Conservation (phyloP, 768 basidiomycete genomes). For the Lentinula raphanica region DNA sequence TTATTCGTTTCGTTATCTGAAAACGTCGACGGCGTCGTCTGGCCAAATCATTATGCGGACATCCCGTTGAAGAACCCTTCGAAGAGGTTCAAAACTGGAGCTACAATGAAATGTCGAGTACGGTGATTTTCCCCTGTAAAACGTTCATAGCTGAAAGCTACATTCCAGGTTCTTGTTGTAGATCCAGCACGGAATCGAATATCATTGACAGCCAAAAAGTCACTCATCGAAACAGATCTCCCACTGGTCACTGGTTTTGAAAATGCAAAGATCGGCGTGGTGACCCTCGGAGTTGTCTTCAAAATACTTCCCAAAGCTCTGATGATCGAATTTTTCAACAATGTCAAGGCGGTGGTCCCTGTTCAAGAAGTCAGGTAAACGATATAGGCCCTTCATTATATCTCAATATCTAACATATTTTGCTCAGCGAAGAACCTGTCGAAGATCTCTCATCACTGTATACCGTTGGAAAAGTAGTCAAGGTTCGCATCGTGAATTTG, state of each 20-base stretch:
- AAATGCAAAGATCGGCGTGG: constrained; percentile 62
- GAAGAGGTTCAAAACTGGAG: constrained; percentile 81
- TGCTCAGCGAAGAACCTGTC: constrained; percentile 57
- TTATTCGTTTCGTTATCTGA: constrained; percentile 85
- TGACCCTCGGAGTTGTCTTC: constrained; percentile 81
- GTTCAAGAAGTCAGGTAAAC: constrained; percentile 74
- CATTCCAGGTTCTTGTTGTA: constrained; percentile 66
- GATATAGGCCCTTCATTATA: not conserved
- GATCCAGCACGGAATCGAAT: constrained; percentile 80
- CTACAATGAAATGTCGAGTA: constrained; percentile 81
- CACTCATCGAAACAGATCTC: constrained; percentile 73
- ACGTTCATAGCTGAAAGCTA: constrained; percentile 4
- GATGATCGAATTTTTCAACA: constrained; percentile 88
- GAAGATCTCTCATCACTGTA: constrained; percentile 59
- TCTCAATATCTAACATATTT: constrained; percentile 5
- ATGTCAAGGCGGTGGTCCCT: constrained; percentile 78
- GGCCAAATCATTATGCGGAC: constrained; percentile 94
- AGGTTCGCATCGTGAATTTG: constrained; percentile 71
- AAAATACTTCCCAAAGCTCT: constrained; percentile 76
- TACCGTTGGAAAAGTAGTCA: constrained; percentile 75
- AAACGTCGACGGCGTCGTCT: constrained; percentile 86
- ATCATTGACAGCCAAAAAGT: constrained; percentile 86
- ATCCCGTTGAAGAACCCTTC: constrained; percentile 91
- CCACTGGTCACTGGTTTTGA: constrained; percentile 63
- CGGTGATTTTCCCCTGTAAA: constrained; percentile 16